Conservation (phyloP, 2,329 filamentous ascomycete genomes). For the Periconia digitata region DNA sequence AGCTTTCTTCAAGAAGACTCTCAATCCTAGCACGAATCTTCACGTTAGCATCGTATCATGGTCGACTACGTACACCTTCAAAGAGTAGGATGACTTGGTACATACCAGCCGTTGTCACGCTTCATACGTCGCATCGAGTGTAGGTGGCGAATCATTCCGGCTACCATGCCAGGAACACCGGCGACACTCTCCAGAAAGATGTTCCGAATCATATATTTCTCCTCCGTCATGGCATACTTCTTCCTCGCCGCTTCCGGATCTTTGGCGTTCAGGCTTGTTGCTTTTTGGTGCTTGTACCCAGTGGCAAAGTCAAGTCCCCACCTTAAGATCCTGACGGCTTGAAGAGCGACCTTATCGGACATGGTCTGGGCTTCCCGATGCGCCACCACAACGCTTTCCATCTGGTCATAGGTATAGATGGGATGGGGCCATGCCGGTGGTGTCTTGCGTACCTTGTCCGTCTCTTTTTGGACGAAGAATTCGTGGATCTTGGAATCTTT, state of each 20-base stretch:
- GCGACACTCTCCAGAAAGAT: slow-evolving; percentile 95
- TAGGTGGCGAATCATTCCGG: slow-evolving; percentile 88
- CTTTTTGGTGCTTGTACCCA: slow-evolving; percentile 72
- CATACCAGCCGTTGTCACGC: slow-evolving; percentile 88
- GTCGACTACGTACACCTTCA: slow-evolving; percentile 9
- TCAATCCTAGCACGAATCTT: no score
- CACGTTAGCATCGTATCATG: no score
- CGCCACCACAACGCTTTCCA: slow-evolving; percentile 71
- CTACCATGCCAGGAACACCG: slow-evolving; percentile 95
- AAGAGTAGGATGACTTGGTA: background rate
- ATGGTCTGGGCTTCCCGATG: slow-evolving; percentile 73
- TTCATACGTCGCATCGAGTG: slow-evolving; percentile 81
- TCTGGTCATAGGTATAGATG: slow-evolving; percentile 76
- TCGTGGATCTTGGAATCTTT: slow-evolving; percentile 41
- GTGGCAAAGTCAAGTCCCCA: slow-evolving; percentile 82
- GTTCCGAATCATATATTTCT: slow-evolving; percentile 87
- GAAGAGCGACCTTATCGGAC: slow-evolving; percentile 78
- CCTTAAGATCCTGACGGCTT: slow-evolving; percentile 72
- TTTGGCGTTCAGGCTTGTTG: slow-evolving; percentile 40
- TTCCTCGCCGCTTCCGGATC: slow-evolving; percentile 56
- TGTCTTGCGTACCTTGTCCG: slow-evolving; percentile 48
- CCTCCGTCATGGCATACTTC: slow-evolving; percentile 73
- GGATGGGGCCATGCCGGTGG: slow-evolving; percentile 54
- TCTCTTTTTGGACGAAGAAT: slow-evolving; percentile 50
- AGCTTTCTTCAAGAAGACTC: slow-evolving; percentile 84